Base-by-base conservation (phyloP, 2,329 filamentous ascomycete genomes). In the Cercospora brassicicola region DNA sequence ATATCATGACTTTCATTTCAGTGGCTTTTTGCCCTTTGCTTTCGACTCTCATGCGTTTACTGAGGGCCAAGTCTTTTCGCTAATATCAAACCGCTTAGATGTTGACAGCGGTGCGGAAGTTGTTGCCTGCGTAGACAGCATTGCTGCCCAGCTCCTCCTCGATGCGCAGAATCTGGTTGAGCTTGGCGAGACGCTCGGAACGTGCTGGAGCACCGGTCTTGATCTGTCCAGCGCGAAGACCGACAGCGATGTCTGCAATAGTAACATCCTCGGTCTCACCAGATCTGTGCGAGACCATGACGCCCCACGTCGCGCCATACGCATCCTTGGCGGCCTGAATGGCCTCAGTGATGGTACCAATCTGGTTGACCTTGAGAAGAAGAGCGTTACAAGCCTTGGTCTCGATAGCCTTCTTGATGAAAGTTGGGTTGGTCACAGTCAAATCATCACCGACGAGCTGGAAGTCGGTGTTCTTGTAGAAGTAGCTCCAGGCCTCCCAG, bases 401-500 rank as follows among this genome's bases (percentile, higher is more conserved):
- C 83, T 98, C 94, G 76, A 98, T 97, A 79, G 95, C 95, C 89
- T 96, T 96, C 92, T 98, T 97, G 89, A 99, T 99, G 84, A 95
- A 94, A 78, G 92, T 85, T 72, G 95, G 95, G 90, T 99, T 99
- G 84, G 95, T 99, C 84, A 99, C 95, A 75, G 95, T 98, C 88
- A 99, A 84, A 81, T 99, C 95, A 81, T 99, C 95, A 86, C 90
- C 95, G 75, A 99, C 95, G 81, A 99, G 93, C 88, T 99, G 95
- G 87, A 96, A 94, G 84, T 97, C 90, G 80, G 93, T 93, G 78
- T 92, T 95, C 91, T 97, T 97, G 91, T 91, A 97, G 91, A 98
- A 99, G 90, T 98, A 97, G 89, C 92, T 96, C 95, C 95, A 99
- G 71, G 95, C 95, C 89, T 98, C 94, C 95, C 95, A 99, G 88